A percentile compares a stretch with the other conserved stretches of the same genome.
phyloP scores from a whole-genome alignment of 306 rosid genomes.

The Echinosophora koreensis region DNA sequence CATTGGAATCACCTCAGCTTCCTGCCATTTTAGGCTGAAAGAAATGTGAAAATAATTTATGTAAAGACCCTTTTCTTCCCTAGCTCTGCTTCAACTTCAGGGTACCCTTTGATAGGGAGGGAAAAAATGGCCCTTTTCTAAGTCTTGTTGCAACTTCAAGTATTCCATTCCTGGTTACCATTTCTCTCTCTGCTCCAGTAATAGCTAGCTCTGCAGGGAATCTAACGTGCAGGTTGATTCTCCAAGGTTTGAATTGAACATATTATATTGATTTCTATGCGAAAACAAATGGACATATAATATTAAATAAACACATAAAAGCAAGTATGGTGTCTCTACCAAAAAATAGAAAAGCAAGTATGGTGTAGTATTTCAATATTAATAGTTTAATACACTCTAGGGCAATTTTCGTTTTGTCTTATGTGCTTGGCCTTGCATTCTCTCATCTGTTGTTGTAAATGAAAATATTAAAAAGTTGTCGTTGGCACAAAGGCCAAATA shows the following conservation, averaged over 20 bases:
- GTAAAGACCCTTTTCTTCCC: slow-evolving; percentile 25
- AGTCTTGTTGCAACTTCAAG: not conserved
- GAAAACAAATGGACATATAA: slow-evolving; percentile 41
- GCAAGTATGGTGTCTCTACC: slow-evolving; percentile 43
- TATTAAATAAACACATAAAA: slow-evolving; percentile 43
- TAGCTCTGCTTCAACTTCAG: slow-evolving; percentile 36
- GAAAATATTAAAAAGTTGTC: slow-evolving; percentile 31
- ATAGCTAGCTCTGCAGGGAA: slow-evolving; percentile 53
- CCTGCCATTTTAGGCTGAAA: slow-evolving; percentile 37
- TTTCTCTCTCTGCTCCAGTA: slow-evolving; percentile 40
- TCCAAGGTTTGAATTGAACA: slow-evolving; percentile 61
- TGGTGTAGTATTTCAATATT: slow-evolving; percentile 42
- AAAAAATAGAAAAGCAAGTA: slow-evolving; percentile 34
- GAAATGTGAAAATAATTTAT: slow-evolving; percentile 4
- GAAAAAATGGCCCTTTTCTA: slow-evolving; percentile 12
- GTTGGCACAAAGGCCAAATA: slow-evolving; percentile 40
- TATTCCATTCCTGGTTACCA: not conserved
- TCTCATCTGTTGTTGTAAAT: slow-evolving; percentile 18
- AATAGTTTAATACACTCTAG: slow-evolving; percentile 34
- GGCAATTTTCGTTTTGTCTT: slow-evolving; percentile 63
- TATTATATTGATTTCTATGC: slow-evolving; percentile 45
- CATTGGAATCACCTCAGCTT: slow-evolving; percentile 36
- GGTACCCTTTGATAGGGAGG: slow-evolving; percentile 22
- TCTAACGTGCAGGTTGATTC: slow-evolving; percentile 64
- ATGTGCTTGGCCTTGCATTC: slow-evolving; percentile 47